A percentile compares a stretch with the other conserved stretches of the same genome.
Evolutionary conservation across 805 yeast species (phyloP).

Genomic region (Candida fluviatilis): DNA sequence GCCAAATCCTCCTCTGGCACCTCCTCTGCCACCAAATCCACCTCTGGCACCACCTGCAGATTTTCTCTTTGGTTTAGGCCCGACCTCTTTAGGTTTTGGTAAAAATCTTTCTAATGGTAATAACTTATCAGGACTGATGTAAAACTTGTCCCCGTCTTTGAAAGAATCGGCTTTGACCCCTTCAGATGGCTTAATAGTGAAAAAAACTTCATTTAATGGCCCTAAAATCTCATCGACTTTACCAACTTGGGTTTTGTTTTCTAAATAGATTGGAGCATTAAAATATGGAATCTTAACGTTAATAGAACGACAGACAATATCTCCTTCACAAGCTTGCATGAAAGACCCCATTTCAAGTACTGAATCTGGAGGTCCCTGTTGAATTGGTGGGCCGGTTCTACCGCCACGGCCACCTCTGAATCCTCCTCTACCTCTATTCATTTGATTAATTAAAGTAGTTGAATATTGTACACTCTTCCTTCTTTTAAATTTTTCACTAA

Average conservation of each 20-base stretch:
- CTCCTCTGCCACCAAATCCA: conserved; percentile 37
- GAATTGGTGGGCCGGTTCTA: conserved; percentile 71
- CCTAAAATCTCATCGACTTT: conserved; percentile 98
- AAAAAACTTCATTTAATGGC: conserved; percentile 95
- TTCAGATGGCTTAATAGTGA: conserved; percentile 93
- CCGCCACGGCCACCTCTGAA: conserved; percentile 65
- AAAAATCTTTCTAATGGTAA: conserved; percentile 94
- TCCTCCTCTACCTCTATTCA: conserved; percentile 75
- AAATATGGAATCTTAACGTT: conserved; percentile 95
- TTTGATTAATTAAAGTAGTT: too few species aligned
- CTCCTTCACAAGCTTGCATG: conserved; percentile 92
- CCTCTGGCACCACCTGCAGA: conserved; percentile 49
- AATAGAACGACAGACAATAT: conserved; percentile 92
- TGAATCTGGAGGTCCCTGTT: conserved; percentile 90
- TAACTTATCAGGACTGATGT: conserved; percentile 90
- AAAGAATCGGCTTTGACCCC: conserved; percentile 94
- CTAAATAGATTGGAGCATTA: conserved; percentile 96
- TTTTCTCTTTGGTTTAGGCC: conserved; percentile 73
- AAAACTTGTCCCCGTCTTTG: conserved; percentile 94
- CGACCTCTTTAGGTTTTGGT: conserved; percentile 89
- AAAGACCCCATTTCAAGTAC: conserved; percentile 95
- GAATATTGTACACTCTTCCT: background rate
- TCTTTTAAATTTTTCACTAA: conserved; percentile 8
- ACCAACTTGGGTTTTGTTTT: conserved; percentile 93
- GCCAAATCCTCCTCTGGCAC: conserved; percentile 37